A percentile compares a stretch with the other conserved stretches of the same genome.
These are phyloP conservation scores for Leccinum fallax DNA, from an alignment of 1,284 basidiomycete species.

Conservation along the genomic window DNA sequence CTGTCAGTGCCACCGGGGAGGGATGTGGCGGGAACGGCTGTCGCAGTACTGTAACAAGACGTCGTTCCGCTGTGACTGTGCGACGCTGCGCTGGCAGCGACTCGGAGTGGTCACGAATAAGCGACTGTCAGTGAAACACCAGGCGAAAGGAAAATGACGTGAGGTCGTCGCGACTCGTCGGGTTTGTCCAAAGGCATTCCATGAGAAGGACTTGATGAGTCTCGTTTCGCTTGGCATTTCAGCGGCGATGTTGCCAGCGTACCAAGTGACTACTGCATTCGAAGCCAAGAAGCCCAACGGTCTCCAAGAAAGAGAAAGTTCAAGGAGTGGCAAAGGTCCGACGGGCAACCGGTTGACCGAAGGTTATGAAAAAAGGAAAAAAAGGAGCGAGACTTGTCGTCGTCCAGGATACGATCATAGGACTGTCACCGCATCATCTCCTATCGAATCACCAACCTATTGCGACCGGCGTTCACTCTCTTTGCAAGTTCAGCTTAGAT, in stretches of 20 bases:
- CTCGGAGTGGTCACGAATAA: not conserved
- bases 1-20: not conserved
- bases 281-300: not conserved
- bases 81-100: not conserved
- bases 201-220: not conserved
- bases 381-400: not conserved
- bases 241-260: not conserved
- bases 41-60: not conserved
- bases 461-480: not conserved
- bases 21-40: not conserved
- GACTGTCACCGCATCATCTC: not conserved
- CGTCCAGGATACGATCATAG: constrained; percentile 7
- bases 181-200: not conserved
- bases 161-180: not conserved
- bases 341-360: not conserved
- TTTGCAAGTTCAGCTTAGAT: not conserved
- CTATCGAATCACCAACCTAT: not conserved
- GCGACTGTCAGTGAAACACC: not conserved
- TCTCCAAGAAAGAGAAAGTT: not conserved
- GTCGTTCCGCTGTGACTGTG: not conserved
- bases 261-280: not conserved
- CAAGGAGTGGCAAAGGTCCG: not conserved
- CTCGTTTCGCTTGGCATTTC: not conserved
- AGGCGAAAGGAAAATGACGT: not conserved
- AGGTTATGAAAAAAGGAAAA: not conserved